Percentiles rank a stretch among this genome's conserved stretches.
These are phyloP conservation scores for Hypomontagnella submonticulosa DNA, from an alignment of 495 filamentous ascomycete species.

Conservation along the genomic window DNA sequence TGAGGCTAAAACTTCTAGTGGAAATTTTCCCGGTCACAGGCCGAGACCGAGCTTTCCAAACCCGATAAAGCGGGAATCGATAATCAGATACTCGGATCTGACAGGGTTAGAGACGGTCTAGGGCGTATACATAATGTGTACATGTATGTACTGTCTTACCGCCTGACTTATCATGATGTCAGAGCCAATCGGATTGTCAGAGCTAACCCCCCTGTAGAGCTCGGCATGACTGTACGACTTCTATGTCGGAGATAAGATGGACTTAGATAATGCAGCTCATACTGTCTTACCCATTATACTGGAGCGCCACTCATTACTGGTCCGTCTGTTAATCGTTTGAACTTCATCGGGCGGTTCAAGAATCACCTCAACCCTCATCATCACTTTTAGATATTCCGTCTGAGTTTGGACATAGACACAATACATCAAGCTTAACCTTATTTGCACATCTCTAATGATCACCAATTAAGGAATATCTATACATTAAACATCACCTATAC, in stretches of 20 bases:
- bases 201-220: background rate
- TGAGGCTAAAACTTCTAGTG: constrained; percentile 31
- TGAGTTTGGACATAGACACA: background rate
- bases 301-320: constrained; percentile 18
- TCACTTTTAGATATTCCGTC: background rate
- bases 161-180: constrained; percentile 38
- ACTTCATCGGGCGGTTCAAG: constrained; percentile 15
- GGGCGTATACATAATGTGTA: too few relatives aligned
- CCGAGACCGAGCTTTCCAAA: constrained; percentile 35
- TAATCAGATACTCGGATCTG: constrained; percentile 12
- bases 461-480: background rate
- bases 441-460: background rate
- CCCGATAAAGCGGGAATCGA: constrained; percentile 26
- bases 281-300: background rate
- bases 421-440: constrained; percentile 17
- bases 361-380: constrained; percentile 6
- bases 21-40: constrained; percentile 24
- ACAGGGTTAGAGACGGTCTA: background rate
- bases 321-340: constrained; percentile 15
- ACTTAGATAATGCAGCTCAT: constrained; percentile 31
- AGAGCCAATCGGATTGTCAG: constrained; percentile 41
- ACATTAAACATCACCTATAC: constrained; percentile 5
- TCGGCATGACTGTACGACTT: background rate
- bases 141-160: background rate
- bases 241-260: constrained; percentile 38